Evolutionary conservation across 2,329 filamentous ascomycete species (phyloP).

Genomic region (Fusarium sp.): DNA sequence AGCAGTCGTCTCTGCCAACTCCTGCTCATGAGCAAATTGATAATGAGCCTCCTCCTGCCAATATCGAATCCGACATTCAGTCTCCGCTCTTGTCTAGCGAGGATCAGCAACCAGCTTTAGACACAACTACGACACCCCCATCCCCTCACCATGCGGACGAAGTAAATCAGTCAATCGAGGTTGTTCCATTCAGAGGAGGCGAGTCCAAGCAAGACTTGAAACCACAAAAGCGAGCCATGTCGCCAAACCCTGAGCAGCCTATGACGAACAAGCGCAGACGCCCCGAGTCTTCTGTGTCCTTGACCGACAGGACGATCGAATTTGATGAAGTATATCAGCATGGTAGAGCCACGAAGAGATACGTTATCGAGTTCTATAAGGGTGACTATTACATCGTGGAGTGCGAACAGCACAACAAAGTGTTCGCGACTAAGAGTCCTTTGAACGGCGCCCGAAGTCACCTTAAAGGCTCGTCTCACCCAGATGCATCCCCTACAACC

Average conservation of each 20-base stretch:
- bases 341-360: conserved; percentile 3
- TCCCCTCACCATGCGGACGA: background rate
- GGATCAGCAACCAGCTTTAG: background rate
- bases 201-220: background rate
- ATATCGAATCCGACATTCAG: background rate
- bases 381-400: conserved; percentile 18
- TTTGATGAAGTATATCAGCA: conserved; percentile 21
- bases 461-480: background rate
- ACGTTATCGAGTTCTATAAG: background rate
- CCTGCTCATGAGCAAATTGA: background rate
- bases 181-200: background rate
- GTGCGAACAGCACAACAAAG: background rate
- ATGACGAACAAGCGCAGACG: background rate
- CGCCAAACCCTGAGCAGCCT: background rate
- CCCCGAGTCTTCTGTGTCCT: rapidly evolving
- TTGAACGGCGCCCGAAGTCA: conserved; percentile 2
- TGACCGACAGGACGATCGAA: background rate
- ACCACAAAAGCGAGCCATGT: background rate
- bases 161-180: background rate
- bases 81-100: background rate
- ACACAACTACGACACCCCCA: background rate
- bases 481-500: rapidly evolving
- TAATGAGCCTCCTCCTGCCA: background rate
- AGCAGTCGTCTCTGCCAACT: background rate
- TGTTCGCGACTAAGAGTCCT: background rate